These are phyloP conservation scores for Stereocaulon alpinum DNA, from an alignment of 495 filamentous ascomycete genomes.

Conservation along the genomic window DNA sequence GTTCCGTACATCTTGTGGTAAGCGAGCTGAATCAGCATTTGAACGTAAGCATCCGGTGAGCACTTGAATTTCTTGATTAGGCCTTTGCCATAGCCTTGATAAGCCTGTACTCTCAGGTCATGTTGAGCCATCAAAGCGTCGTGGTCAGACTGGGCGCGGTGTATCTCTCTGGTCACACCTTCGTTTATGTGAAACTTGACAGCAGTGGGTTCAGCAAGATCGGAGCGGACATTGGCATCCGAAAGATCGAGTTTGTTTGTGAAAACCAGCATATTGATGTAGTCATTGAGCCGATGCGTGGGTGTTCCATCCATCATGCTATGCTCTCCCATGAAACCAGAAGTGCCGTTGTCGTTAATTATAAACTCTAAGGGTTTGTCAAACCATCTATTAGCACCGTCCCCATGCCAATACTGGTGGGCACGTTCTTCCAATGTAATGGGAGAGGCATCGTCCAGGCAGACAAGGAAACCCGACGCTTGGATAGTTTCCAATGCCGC, in stretches of 20 bases:
- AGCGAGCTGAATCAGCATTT: constrained; percentile 97
- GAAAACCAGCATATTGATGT: constrained; percentile 79
- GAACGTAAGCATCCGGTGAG: constrained; percentile 94
- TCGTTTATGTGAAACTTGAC: constrained; percentile 69
- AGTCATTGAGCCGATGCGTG: constrained; percentile 92
- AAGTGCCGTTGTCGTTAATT: constrained; percentile 93
- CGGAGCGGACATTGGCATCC: constrained; percentile 59
- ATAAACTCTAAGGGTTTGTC: constrained; percentile 99
- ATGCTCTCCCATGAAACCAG: constrained; percentile 97
- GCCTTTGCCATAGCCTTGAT: constrained; percentile 96
- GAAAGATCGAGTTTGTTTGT: constrained; percentile 83
- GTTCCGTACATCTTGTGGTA: constrained; percentile 99
- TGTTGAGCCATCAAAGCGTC: constrained; percentile 68
- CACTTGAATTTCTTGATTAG: constrained; percentile 99
- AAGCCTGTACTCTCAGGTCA: constrained; percentile 86
- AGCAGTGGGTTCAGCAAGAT: constrained; percentile 68
- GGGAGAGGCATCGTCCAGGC: constrained; percentile 85
- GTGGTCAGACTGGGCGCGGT: constrained; percentile 66
- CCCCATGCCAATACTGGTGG: constrained; percentile 95
- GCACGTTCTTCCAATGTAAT: constrained; percentile 94
- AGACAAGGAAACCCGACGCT: constrained; percentile 83
- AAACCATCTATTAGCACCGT: constrained; percentile 92
- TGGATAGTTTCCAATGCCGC: constrained; percentile 71
- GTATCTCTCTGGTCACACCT: constrained; percentile 62
- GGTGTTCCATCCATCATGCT: constrained; percentile 99